These are phyloP conservation scores for Xylariaceae sp. DNA, from an alignment of 2,329 filamentous ascomycete species.

Conservation along the genomic window DNA sequence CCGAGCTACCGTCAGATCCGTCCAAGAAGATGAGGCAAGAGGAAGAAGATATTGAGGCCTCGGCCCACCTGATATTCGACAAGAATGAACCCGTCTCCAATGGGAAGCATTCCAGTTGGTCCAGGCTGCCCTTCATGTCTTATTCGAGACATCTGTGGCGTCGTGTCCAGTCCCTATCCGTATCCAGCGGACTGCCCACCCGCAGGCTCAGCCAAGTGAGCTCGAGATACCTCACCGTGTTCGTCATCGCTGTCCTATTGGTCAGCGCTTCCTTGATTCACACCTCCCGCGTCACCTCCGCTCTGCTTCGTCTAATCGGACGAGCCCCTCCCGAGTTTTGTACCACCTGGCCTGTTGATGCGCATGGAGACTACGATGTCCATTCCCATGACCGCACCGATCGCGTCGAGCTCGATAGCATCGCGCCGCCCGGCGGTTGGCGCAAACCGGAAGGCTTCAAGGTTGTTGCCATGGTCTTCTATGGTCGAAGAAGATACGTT, in stretches of 20 bases:
- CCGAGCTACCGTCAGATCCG: neutral
- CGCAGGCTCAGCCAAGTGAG: constrained; percentile 26
- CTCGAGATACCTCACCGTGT: constrained; percentile 20
- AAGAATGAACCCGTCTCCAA: constrained; percentile 15
- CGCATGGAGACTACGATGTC: constrained; percentile 22
- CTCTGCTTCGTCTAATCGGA: neutral
- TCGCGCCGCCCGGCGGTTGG: constrained; percentile 29
- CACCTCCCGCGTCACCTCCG: neutral
- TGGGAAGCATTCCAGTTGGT: constrained; percentile 17
- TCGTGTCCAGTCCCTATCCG: constrained; percentile 20
- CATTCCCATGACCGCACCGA: constrained; percentile 12
- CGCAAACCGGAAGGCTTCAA: constrained; percentile 31
- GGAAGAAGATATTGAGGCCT: constrained; percentile 25
- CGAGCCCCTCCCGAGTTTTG: constrained; percentile 20
- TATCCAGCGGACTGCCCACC: constrained; percentile 22
- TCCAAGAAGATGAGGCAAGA: constrained; percentile 20
- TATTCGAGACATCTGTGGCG: constrained; percentile 20
- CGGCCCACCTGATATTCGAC: constrained; percentile 23
- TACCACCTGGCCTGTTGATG: constrained; percentile 30
- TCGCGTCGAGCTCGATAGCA: constrained; percentile 20
- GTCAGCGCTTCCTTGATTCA: constrained; percentile 19
- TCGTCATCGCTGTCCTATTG: constrained; percentile 21
- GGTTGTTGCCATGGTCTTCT: constrained; percentile 44
- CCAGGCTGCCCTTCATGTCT: constrained; percentile 7
- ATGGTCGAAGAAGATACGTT: constrained; percentile 39